These are phyloP conservation scores for Paraconiothyrium sp. DNA, from an alignment of 2,329 filamentous ascomycete species.

Conservation along the genomic window DNA sequence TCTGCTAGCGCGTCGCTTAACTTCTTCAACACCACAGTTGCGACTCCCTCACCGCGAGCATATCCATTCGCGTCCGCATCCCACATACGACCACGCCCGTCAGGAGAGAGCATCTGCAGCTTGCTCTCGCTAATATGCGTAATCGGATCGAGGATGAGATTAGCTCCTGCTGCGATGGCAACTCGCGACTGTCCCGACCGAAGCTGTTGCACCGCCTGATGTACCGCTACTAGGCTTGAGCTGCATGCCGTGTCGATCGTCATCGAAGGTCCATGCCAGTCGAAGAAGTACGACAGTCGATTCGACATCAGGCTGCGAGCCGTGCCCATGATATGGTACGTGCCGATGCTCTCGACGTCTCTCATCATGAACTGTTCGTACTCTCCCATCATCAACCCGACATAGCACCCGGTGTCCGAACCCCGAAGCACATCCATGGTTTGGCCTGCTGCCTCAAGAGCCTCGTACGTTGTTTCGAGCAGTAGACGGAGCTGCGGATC, in stretches of 20 bases:
- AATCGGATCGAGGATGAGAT: conserved; percentile 32
- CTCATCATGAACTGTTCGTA: neutral
- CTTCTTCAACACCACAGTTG: conserved; percentile 61
- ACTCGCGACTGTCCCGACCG: conserved; percentile 22
- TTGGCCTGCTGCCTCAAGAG: conserved; percentile 43
- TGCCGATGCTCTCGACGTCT: neutral
- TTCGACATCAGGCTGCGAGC: conserved; percentile 41
- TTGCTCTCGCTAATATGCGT: conserved; percentile 28
- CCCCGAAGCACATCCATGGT: conserved; percentile 24
- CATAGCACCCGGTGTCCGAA: neutral
- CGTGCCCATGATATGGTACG: conserved; percentile 4
- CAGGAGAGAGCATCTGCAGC: conserved; percentile 44
- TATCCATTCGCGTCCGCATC: conserved; percentile 58
- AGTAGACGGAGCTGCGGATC: conserved; percentile 40
- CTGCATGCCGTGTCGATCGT: conserved; percentile 52
- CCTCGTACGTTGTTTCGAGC: conserved; percentile 42
- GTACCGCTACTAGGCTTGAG: conserved; percentile 41
- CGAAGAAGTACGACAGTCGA: conserved; percentile 48
- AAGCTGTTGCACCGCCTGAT: conserved; percentile 25
- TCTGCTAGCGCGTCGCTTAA: conserved; percentile 59
- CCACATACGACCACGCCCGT: conserved; percentile 41
- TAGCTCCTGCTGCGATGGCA: conserved; percentile 26
- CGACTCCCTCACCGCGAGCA: conserved; percentile 63
- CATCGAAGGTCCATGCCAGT: conserved; percentile 45
- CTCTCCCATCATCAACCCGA: conserved; percentile 6